These are phyloP conservation scores for Exophiala sp. DNA, from an alignment of 2,329 filamentous ascomycete species.

Conservation along the genomic window DNA sequence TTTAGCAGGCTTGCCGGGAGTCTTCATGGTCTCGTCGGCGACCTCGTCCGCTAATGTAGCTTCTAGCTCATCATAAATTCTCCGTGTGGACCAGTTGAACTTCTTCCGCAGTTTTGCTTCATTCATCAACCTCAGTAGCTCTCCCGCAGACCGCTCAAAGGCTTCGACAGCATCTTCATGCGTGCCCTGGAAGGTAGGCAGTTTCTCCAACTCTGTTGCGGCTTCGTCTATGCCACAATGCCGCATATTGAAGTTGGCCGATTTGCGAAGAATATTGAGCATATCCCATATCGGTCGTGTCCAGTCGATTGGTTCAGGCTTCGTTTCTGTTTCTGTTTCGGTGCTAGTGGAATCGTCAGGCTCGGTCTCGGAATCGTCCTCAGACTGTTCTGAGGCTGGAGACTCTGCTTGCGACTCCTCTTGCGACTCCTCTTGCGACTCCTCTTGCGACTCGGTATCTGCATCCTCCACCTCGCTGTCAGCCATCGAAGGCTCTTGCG, in stretches of 20 bases:
- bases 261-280: slow-evolving; percentile 28
- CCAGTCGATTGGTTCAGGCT: slow-evolving; percentile 24
- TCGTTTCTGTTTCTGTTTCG: slow-evolving; percentile 4
- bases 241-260: slow-evolving; percentile 28
- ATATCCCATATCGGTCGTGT: slow-evolving; percentile 28
- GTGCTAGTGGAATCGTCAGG: slow-evolving; percentile 14
- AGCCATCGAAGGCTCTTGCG: slow-evolving; percentile 29
- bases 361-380: slow-evolving; percentile 27
- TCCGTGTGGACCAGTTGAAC: slow-evolving; percentile 29
- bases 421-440: slow-evolving; percentile 30
- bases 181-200: slow-evolving; percentile 18
- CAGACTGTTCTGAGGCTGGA: slow-evolving; percentile 20
- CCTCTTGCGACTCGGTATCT: slow-evolving; percentile 32
- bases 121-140: slow-evolving; percentile 27
- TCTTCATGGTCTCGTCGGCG: slow-evolving; percentile 26
- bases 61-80: slow-evolving; percentile 29
- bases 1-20: slow-evolving; percentile 21
- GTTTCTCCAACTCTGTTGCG: slow-evolving; percentile 25
- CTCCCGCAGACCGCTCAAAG: slow-evolving; percentile 26
- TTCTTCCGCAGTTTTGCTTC: slow-evolving; percentile 30
- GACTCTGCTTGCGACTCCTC: slow-evolving; percentile 26
- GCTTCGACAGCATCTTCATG: slow-evolving; percentile 25
- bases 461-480: slow-evolving; percentile 27
- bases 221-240: slow-evolving; percentile 27
- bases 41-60: slow-evolving; percentile 28